Base-by-base conservation (phyloP, 148 eudicot species). In the Amaranthus palmeri region DNA sequence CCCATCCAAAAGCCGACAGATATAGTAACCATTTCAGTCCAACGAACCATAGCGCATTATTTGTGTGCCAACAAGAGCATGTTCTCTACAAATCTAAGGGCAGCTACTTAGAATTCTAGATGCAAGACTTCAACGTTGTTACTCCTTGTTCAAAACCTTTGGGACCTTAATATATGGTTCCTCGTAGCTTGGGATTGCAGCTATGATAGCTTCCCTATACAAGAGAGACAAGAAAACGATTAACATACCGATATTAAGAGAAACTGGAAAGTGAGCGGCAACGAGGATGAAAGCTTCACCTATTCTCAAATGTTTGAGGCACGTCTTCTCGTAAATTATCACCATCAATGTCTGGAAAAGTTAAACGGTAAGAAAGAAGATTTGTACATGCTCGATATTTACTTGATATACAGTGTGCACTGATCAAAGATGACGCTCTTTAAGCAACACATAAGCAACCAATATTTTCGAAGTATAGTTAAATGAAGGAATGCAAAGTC, bases 151-250 rank as follows among this genome's bases (percentile, higher is more conserved):
- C 78, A 95, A 69, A 70, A 91, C 90, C 79, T 91, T 88, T 14
- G 97, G 99, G 76, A 95, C 97, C 84, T 89, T 89, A 77, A 95
- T 88, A 69, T 86, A 95, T 47, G 97, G 85, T 65, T 88, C 96
- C 67, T 91, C 93, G 41, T 84, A 95, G 73, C 82, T 84, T 58
- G 97, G 99, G 36, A 95, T 78, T 25, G 88, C 86, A 50, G 87
- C 83, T 63, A 89, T 79, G 59, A 95, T 89, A 67, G 86, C 90
- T 68, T 95, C 92, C 86, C 97, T 91, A 47, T 65, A 70, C 18
- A 59, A 48, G 17, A 59, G 11, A 58, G 36, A 70, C 40, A 70
- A 8, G 65, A 69, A 11, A 40, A 62, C 5, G 25, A 56, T 2
- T 57, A 4, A 40, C 63, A 15, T 49, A 5, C 10, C 54, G 45